Percentiles rank a stretch among this genome's conserved stretches.
Conservation (phyloP, 495 filamentous ascomycete species). For the Neurospora pannonica region DNA sequence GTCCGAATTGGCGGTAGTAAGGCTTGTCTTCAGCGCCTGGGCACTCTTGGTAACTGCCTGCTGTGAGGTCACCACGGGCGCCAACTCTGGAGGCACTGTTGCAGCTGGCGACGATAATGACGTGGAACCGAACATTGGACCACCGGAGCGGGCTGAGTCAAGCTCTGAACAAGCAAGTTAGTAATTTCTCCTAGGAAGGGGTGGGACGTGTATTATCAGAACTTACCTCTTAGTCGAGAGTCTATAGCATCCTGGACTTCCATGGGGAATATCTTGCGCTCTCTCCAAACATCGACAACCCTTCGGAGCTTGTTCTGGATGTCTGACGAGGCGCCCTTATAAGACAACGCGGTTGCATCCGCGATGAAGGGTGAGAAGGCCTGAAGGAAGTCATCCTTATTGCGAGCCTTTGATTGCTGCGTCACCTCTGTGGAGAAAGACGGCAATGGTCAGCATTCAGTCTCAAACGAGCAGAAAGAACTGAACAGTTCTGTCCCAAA, state of each 20-base stretch:
- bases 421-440: slow-evolving; percentile 60
- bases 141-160: slow-evolving; percentile 64
- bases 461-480: not conserved
- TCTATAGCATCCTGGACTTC: slow-evolving; percentile 73
- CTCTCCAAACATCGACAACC: slow-evolving; percentile 90
- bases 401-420: slow-evolving; percentile 85
- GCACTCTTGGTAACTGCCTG: slow-evolving; percentile 62
- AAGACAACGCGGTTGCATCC: slow-evolving; percentile 74
- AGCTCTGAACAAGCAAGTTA: slow-evolving; percentile 47
- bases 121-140: slow-evolving; percentile 56
- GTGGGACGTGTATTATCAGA: not conserved
- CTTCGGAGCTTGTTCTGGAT: slow-evolving; percentile 79
- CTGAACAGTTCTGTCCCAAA: slow-evolving; percentile 10
- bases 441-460: slow-evolving; percentile 14
- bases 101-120: slow-evolving; percentile 18
- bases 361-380: slow-evolving; percentile 86
- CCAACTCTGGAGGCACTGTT: slow-evolving; percentile 63
- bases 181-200: not conserved
- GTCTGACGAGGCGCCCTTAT: slow-evolving; percentile 74
- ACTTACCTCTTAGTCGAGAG: slow-evolving; percentile 62
- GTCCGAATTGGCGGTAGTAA: slow-evolving; percentile 63
- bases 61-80: slow-evolving; percentile 61
- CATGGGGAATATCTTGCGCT: slow-evolving; percentile 72
- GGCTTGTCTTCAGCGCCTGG: slow-evolving; percentile 47
- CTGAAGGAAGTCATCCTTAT: slow-evolving; percentile 82